Percentiles rank a stretch among this genome's conserved stretches.
Evolutionary conservation across 352 stramenopile species (phyloP).

Genomic region (Phytophthora gonapodyides): DNA sequence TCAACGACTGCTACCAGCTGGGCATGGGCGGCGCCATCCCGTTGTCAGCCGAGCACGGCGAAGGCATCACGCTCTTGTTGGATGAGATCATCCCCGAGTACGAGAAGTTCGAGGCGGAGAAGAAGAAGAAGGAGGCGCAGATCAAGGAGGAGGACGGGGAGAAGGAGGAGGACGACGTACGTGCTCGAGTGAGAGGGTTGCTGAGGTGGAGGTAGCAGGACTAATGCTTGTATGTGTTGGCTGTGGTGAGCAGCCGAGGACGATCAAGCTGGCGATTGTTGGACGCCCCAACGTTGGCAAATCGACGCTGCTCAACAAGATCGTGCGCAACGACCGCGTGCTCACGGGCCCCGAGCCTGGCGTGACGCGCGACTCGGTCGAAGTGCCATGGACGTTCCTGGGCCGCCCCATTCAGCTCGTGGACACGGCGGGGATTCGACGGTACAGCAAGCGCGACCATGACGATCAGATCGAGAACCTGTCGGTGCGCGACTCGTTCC

Average conservation of each 20-base stretch:
- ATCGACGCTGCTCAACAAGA: conserved; percentile 82
- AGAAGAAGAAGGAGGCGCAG: conserved; percentile 40
- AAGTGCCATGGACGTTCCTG: conserved; percentile 80
- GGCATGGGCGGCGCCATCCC: conserved; percentile 71
- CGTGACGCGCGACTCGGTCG: conserved; percentile 82
- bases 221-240: conserved; percentile 12
- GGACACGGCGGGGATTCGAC: conserved; percentile 81
- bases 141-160: conserved; percentile 36
- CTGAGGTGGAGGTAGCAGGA: not conserved
- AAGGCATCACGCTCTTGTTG: conserved; percentile 71
- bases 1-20: conserved; percentile 82
- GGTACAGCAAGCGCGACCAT: conserved; percentile 85
- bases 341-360: conserved; percentile 83
- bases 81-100: conserved; percentile 76
- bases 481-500: conserved; percentile 81
- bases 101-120: conserved; percentile 63
- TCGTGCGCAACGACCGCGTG: conserved; percentile 80
- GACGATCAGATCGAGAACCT: conserved; percentile 87
- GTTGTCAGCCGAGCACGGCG: conserved; percentile 78
- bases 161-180: conserved; percentile 63
- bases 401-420: conserved; percentile 78
- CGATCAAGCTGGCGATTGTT: conserved; percentile 82
- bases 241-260: conserved; percentile 44
- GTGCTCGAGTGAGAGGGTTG: conserved; percentile 9
- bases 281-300: conserved; percentile 83